These are phyloP conservation scores for Podospora appendiculata DNA, from an alignment of 495 filamentous ascomycete species.

Conservation along the genomic window DNA sequence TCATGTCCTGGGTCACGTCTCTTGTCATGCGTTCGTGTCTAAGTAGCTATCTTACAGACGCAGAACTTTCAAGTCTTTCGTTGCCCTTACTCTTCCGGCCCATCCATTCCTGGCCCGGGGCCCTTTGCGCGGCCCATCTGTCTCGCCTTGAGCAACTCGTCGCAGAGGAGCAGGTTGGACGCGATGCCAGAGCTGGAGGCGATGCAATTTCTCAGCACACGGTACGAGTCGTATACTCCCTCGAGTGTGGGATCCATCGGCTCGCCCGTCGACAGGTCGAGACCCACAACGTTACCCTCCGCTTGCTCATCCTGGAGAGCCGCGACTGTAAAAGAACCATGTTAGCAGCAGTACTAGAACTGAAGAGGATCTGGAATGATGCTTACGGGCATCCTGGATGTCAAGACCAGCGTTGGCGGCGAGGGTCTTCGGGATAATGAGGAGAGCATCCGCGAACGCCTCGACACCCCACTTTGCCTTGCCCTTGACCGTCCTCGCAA, in stretches of 20 bases:
- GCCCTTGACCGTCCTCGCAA: slow-evolving; percentile 84
- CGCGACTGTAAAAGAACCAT: slow-evolving; percentile 49
- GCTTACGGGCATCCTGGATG: slow-evolving; percentile 84
- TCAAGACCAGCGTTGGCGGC: slow-evolving; percentile 95
- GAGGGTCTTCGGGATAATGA: slow-evolving; percentile 94
- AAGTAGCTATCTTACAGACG: slow-evolving; percentile 24
- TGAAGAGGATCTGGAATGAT: neutral
- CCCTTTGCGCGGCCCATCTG: slow-evolving; percentile 67
- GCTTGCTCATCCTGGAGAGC: slow-evolving; percentile 74
- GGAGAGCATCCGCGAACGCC: slow-evolving; percentile 88
- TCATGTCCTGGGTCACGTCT: neutral
- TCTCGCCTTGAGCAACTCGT: slow-evolving; percentile 93
- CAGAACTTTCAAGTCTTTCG: slow-evolving; percentile 1
- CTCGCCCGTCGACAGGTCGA: slow-evolving; percentile 78
- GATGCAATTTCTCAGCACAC: slow-evolving; percentile 86
- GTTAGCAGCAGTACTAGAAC: slow-evolving; percentile 2
- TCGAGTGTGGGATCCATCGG: slow-evolving; percentile 93
- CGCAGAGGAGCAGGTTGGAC: slow-evolving; percentile 88
- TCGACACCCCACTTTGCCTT: slow-evolving; percentile 93
- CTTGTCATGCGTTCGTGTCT: neutral
- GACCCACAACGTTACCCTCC: slow-evolving; percentile 78
- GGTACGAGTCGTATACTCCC: slow-evolving; percentile 94
- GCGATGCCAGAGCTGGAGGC: slow-evolving; percentile 93
- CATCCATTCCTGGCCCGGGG: slow-evolving; percentile 49
- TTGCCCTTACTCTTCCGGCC: slow-evolving; percentile 31